Percentiles rank a stretch among this genome's conserved stretches.
phyloP scores from a whole-genome alignment of 495 filamentous ascomycete species.

The Aspergillus sclerotiicarbonarius region DNA sequence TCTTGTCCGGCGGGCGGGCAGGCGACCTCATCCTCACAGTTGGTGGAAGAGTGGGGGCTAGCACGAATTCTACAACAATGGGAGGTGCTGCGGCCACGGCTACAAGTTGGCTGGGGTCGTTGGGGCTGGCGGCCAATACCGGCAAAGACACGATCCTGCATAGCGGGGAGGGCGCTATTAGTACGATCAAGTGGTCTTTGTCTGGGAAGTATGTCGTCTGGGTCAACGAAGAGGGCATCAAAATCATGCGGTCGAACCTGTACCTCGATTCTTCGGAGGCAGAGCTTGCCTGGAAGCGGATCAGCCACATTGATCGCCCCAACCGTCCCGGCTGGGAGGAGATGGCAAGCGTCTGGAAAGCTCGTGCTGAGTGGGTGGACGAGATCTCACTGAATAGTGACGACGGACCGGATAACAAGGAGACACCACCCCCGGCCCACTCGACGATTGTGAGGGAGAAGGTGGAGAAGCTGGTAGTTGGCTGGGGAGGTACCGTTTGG shows the following conservation, averaged over 20 bases:
- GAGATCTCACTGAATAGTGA: constrained; percentile 67
- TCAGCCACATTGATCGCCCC: constrained; percentile 85
- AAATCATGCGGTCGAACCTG: constrained; percentile 91
- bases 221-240: constrained; percentile 95
- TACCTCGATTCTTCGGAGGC: constrained; percentile 71
- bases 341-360: constrained; percentile 93
- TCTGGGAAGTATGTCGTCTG: constrained; percentile 89
- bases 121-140: constrained; percentile 71
- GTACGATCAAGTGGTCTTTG: constrained; percentile 86
- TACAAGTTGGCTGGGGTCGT: constrained; percentile 85
- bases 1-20: constrained; percentile 85
- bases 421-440: constrained; percentile 19
- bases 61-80: constrained; percentile 74
- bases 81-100: constrained; percentile 75
- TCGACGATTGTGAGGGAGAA: constrained; percentile 30
- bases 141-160: constrained; percentile 89
- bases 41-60: constrained; percentile 73
- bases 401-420: constrained; percentile 46
- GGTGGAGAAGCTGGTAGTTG: constrained; percentile 80
- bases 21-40: constrained; percentile 88
- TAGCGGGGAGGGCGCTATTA: constrained; percentile 88
- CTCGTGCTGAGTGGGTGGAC: constrained; percentile 87
- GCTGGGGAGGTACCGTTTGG: constrained; percentile 96
- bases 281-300: constrained; percentile 91
- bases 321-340: constrained; percentile 82